Evolutionary conservation across 2,329 filamentous ascomycete genomes (phyloP).

Genomic region (Knufia petricola): DNA sequence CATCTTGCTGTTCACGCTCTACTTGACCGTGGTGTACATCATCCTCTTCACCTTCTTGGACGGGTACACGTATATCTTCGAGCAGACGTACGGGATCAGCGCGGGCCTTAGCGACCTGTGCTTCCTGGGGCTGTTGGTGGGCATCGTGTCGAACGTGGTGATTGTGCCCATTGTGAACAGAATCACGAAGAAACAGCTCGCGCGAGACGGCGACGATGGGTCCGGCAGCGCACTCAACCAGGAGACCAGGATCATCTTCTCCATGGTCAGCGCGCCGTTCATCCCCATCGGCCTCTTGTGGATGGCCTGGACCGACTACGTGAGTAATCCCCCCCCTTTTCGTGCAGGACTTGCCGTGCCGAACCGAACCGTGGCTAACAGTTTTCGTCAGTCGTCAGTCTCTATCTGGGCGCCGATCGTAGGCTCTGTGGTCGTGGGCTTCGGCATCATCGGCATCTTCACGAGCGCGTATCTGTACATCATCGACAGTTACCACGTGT

Average conservation of each 20-base stretch:
- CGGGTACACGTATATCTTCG: conserved; percentile 45
- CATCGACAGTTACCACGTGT: conserved; percentile 48
- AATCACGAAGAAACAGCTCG: conserved; percentile 35
- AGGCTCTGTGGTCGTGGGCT: conserved; percentile 44
- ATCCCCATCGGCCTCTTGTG: conserved; percentile 48
- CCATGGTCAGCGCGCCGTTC: conserved; percentile 41
- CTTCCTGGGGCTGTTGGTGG: conserved; percentile 40
- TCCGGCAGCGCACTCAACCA: conserved; percentile 34
- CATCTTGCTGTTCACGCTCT: conserved; percentile 25
- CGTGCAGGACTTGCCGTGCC: no score
- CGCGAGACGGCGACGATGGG: conserved; percentile 32
- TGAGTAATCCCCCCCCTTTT: conserved; percentile 7
- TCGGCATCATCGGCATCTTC: conserved; percentile 42
- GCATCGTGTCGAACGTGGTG: conserved; percentile 29
- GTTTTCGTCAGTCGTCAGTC: conserved; percentile 21
- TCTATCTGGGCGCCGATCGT: conserved; percentile 45
- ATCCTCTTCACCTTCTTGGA: conserved; percentile 33
- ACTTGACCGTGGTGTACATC: conserved; percentile 26
- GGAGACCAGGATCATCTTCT: conserved; percentile 46
- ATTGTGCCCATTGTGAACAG: conserved; percentile 39
- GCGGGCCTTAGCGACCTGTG: conserved; percentile 37
- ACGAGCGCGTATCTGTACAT: conserved; percentile 48
- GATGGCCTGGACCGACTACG: conserved; percentile 47
- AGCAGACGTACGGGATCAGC: conserved; percentile 39
- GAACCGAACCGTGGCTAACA: no score